Percentiles rank a stretch among this genome's conserved stretches.
Evolutionary conservation across 306 rosid species (phyloP).

Genomic region (Parietaria judaica): DNA sequence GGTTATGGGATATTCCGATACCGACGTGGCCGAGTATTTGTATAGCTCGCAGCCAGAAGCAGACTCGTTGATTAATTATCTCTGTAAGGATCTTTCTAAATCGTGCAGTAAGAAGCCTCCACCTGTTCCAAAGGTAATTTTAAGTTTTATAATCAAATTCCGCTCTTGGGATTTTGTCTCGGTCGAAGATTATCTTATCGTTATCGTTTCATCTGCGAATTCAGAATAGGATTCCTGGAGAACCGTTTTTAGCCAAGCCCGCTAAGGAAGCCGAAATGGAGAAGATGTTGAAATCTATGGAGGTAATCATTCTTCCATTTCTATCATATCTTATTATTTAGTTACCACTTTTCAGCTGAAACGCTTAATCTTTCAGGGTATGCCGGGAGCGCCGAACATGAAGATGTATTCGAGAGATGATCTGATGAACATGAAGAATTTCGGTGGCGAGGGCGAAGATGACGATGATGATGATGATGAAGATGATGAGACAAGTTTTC

Average conservation of each 20-base stretch:
- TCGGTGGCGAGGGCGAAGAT: slow-evolving; percentile 36
- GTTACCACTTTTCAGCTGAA: neutral
- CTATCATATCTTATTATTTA: neutral
- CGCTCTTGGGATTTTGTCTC: too few species aligned
- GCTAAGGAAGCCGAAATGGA: slow-evolving; percentile 96
- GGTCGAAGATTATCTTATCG: neutral
- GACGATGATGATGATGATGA: slow-evolving; percentile 58
- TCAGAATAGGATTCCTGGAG: slow-evolving; percentile 83
- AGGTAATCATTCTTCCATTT: slow-evolving; percentile 35
- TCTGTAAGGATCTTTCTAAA: slow-evolving; percentile 69
- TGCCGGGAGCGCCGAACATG: slow-evolving; percentile 99
- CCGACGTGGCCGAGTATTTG: slow-evolving; percentile 86
- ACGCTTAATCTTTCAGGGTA: slow-evolving; percentile 51
- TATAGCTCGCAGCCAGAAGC: slow-evolving; percentile 56
- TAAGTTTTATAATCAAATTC: too few species aligned
- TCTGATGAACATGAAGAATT: slow-evolving; percentile 70
- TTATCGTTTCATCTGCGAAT: slow-evolving; percentile 8
- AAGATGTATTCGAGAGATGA: slow-evolving; percentile 94
- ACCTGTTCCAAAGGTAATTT: slow-evolving; percentile 77
- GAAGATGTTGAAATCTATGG: slow-evolving; percentile 79
- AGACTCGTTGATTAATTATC: slow-evolving; percentile 48
- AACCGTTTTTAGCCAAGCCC: slow-evolving; percentile 74
- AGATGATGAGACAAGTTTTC: slow-evolving; percentile 35
- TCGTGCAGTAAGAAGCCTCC: slow-evolving; percentile 72
- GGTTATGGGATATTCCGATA: slow-evolving; percentile 88